A percentile compares a stretch with the other conserved stretches of the same genome.
phyloP scores from a whole-genome alignment of 139 green algal genomes.

The Chlorokybus atmophyticus region DNA sequence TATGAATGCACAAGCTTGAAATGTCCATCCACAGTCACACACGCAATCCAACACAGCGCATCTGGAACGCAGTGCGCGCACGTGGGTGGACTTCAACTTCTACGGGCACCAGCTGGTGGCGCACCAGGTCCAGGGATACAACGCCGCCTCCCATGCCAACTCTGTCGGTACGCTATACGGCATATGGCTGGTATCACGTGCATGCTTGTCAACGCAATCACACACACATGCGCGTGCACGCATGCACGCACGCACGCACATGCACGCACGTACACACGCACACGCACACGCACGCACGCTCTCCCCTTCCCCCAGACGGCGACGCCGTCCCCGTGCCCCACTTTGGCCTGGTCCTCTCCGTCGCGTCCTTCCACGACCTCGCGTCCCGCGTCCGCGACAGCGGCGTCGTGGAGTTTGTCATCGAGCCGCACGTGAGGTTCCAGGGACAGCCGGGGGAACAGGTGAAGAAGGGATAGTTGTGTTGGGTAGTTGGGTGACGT shows the following conservation, averaged over 20 bases:
- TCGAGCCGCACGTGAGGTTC: conserved; percentile 52
- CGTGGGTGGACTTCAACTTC: conserved; percentile 64
- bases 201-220: too few species aligned
- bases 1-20: too few species aligned
- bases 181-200: too few species aligned
- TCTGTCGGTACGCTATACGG: conserved; percentile 19
- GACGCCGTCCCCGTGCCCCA: conserved; percentile 76
- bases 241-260: too few species aligned
- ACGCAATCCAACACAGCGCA: too few species aligned
- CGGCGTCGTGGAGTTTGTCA: conserved; percentile 45
- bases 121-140: conserved; percentile 55
- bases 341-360: conserved; percentile 51
- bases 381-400: conserved; percentile 33
- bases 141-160: conserved; percentile 29
- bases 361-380: conserved; percentile 57
- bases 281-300: too few species aligned
- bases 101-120: conserved; percentile 58
- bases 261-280: too few species aligned
- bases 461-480: too few species aligned
- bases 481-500: too few species aligned
- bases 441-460: conserved; percentile 17
- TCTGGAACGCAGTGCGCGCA: conserved; percentile 31
- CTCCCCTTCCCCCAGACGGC: too few species aligned
- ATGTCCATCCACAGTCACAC: too few species aligned
- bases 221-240: too few species aligned